Evolutionary conservation across 495 filamentous ascomycete genomes (phyloP).

Genomic region (Chlorociboria aeruginascens): DNA sequence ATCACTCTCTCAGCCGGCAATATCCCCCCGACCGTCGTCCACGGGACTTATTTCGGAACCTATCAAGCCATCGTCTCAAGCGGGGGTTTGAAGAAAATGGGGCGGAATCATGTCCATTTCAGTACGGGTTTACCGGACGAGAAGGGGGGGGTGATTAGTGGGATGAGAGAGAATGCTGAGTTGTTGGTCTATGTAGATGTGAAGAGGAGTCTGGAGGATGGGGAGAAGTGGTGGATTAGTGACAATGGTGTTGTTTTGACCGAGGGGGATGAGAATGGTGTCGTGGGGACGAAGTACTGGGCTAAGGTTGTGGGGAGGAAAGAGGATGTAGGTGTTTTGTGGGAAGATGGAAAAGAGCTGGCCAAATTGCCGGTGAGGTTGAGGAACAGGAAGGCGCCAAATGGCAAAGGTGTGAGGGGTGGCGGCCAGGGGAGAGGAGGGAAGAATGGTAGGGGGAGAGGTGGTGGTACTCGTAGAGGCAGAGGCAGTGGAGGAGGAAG

Average conservation of each 20-base stretch:
- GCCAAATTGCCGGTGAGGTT: slow-evolving; percentile 39
- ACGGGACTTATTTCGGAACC: slow-evolving; percentile 72
- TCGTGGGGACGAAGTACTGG: slow-evolving; percentile 32
- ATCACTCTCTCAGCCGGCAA: slow-evolving; percentile 38
- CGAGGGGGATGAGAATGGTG: slow-evolving; percentile 33
- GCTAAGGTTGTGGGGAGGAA: slow-evolving; percentile 46
- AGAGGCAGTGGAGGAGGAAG: slow-evolving; percentile 4
- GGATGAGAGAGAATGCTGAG: slow-evolving; percentile 72
- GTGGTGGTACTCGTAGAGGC: slow-evolving; percentile 7
- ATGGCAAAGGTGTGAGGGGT: slow-evolving; percentile 28
- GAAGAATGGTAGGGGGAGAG: slow-evolving; percentile 2
- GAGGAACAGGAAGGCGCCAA: slow-evolving; percentile 27
- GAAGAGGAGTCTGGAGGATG: slow-evolving; percentile 44
- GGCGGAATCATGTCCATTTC: slow-evolving; percentile 78
- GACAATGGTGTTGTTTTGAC: slow-evolving; percentile 68
- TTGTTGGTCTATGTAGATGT: slow-evolving; percentile 75
- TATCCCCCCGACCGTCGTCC: slow-evolving; percentile 57
- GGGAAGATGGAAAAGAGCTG: slow-evolving; percentile 50
- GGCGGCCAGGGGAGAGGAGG: slow-evolving; percentile 1
- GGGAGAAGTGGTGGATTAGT: slow-evolving; percentile 71
- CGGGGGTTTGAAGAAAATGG: slow-evolving; percentile 73
- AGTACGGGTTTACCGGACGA: slow-evolving; percentile 49
- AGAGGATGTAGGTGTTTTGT: slow-evolving; percentile 46
- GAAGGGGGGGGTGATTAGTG: slow-evolving; percentile 51
- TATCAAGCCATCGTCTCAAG: slow-evolving; percentile 60